phyloP scores from a whole-genome alignment of 805 yeast genomes.

The Lachancea sp. region DNA sequence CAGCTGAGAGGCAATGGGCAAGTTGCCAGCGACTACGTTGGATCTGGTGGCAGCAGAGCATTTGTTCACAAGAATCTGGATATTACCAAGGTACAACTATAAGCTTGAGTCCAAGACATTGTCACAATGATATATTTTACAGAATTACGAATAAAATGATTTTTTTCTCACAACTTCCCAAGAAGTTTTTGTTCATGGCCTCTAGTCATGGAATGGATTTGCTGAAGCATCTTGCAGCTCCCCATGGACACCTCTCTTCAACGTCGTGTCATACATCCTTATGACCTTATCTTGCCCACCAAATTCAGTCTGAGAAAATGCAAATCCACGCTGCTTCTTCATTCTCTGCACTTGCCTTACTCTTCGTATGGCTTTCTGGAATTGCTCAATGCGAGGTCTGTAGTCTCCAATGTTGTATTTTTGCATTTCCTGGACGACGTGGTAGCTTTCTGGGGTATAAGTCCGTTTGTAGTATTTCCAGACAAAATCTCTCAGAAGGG shows the following conservation, averaged over 20 bases:
- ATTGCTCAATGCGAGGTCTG: constrained; percentile 93
- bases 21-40: constrained; percentile 82
- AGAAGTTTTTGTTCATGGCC: too few species aligned
- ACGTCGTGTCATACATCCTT: constrained; percentile 92
- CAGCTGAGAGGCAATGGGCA: constrained; percentile 91
- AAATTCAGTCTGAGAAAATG: constrained; percentile 92
- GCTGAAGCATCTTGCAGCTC: constrained; percentile 42
- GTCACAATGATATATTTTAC: neutral
- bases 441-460: constrained; percentile 87
- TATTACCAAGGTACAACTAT: constrained; percentile 28
- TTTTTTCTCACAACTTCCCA: neutral
- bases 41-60: constrained; percentile 80
- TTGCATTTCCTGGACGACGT: constrained; percentile 93
- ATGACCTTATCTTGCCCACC: constrained; percentile 82
- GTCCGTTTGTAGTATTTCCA: constrained; percentile 95
- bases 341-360: constrained; percentile 97
- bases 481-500: constrained; percentile 78
- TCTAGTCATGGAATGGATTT: constrained; percentile 23
- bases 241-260: constrained; percentile 70
- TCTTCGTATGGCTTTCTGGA: constrained; percentile 93
- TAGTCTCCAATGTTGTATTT: constrained; percentile 89
- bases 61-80: constrained; percentile 69
- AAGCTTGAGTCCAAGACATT: neutral
- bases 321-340: constrained; percentile 97
- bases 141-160: neutral